phyloP scores from a whole-genome alignment of 352 stramenopile species.

The Paralagenidium karlingii region DNA sequence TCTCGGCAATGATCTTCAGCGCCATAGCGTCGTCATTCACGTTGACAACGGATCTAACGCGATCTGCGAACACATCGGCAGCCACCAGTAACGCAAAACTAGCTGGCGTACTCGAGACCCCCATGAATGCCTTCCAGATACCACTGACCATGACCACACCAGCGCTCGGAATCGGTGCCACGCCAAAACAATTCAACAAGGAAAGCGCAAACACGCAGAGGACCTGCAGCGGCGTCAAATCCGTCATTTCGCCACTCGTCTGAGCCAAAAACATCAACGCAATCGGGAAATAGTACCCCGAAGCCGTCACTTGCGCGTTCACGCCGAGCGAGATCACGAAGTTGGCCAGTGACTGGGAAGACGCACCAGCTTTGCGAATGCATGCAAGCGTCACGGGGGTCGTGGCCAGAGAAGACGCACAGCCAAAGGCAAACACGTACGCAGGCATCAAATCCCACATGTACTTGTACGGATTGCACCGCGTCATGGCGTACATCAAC shows the following conservation, averaged over 20 bases:
- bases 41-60: conserved; percentile 51
- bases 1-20: conserved; percentile 61
- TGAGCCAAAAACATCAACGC: conserved; percentile 46
- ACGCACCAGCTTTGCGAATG: conserved; percentile 42
- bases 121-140: conserved; percentile 51
- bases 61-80: conserved; percentile 54
- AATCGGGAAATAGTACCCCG: conserved; percentile 53
- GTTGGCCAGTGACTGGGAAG: conserved; percentile 57
- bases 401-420: conserved; percentile 52
- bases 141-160: conserved; percentile 43
- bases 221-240: conserved; percentile 28
- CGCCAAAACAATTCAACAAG: conserved; percentile 33
- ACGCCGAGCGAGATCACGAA: conserved; percentile 64
- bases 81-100: conserved; percentile 47
- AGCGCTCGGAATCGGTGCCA: conserved; percentile 33
- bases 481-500: conserved; percentile 50
- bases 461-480: conserved; percentile 55
- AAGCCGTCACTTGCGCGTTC: conserved; percentile 38
- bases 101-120: conserved; percentile 22
- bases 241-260: conserved; percentile 32
- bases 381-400: conserved; percentile 50
- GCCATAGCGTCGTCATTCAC: conserved; percentile 75
- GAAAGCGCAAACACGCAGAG: conserved; percentile 39
- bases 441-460: conserved; percentile 49
- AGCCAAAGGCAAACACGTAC: conserved; percentile 55